Conservation (phyloP, 2,329 filamentous ascomycete species). For the Pseudogymnoascus sp. region DNA sequence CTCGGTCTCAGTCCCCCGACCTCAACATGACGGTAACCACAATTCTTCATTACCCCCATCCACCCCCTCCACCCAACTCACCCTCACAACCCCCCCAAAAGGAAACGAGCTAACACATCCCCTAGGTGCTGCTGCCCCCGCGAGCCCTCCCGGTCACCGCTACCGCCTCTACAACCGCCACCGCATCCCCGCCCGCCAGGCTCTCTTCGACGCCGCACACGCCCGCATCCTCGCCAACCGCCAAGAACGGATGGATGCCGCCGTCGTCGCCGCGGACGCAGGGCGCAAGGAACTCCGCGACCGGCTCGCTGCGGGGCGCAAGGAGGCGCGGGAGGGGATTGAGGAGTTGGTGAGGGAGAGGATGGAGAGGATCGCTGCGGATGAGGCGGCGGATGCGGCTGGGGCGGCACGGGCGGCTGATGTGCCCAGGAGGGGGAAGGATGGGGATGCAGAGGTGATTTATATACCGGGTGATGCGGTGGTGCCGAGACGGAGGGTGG, state of each 20-base stretch:
- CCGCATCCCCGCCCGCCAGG: neutral
- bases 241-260: too few species aligned
- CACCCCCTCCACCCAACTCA: too few species aligned
- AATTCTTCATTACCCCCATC: neutral
- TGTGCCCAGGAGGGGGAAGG: neutral
- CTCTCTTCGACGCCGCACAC: neutral
- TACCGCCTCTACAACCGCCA: neutral
- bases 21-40: neutral
- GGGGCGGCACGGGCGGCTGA: neutral
- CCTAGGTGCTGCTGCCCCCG: neutral
- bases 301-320: neutral
- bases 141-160: neutral
- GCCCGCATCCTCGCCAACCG: neutral
- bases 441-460: neutral
- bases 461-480: neutral
- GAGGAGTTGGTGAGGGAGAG: neutral
- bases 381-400: neutral
- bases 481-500: neutral
- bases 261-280: neutral
- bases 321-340: neutral
- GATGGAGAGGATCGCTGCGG: neutral
- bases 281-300: neutral
- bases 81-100: neutral
- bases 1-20: neutral
- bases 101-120: neutral